phyloP scores from a whole-genome alignment of 257 asterid species.

The Ocimum tenuiflorum region DNA sequence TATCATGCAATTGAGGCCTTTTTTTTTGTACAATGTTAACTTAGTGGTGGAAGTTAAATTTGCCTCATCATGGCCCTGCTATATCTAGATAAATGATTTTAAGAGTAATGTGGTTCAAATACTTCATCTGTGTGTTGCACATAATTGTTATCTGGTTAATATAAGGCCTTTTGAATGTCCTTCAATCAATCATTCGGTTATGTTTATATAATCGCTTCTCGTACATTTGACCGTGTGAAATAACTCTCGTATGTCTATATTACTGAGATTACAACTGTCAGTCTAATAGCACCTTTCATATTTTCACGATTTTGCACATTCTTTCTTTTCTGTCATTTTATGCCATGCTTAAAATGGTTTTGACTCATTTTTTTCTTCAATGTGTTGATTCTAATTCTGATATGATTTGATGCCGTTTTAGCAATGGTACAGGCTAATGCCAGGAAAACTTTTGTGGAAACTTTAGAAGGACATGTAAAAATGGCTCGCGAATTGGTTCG shows the following conservation, averaged over 20 bases:
- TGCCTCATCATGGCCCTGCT: neutral
- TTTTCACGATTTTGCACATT: neutral
- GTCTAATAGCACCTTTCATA: neutral
- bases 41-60: neutral
- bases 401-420: slow-evolving; percentile 32
- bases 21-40: too few species aligned
- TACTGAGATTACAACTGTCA: neutral
- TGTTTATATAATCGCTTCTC: neutral
- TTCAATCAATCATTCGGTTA: neutral
- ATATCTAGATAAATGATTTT: neutral
- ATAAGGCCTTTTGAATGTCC: neutral
- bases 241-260: neutral
- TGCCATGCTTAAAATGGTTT: slow-evolving; percentile 8
- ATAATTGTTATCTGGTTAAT: neutral
- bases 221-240: neutral
- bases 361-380: neutral
- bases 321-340: neutral
- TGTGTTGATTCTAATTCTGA: slow-evolving; percentile 20
- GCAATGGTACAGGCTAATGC: slow-evolving; percentile 66
- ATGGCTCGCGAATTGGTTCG: slow-evolving; percentile 85
- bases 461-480: slow-evolving; percentile 88
- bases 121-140: neutral
- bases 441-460: slow-evolving; percentile 63
- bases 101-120: neutral
- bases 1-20: too few species aligned